Evolutionary conservation across 2,329 filamentous ascomycete genomes (phyloP), one percentile per base, ranked within the genome.

Genomic region (Aspergillus terreus): DNA sequence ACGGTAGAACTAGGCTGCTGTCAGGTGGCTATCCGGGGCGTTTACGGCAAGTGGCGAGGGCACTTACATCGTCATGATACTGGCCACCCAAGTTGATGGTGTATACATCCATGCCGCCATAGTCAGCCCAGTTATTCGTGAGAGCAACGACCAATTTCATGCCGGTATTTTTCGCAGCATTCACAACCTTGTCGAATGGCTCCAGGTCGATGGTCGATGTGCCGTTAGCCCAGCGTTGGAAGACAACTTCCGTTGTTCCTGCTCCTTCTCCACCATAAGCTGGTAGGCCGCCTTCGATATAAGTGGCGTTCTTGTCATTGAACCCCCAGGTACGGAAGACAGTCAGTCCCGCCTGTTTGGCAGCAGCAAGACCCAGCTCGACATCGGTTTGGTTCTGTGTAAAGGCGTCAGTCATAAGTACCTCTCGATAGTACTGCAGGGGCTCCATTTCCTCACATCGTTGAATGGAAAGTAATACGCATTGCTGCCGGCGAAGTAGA

Each of bases 271-370:
- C 45, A 19, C 53, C 53, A 38, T 56, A 56, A 23, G 53, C 44
- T 4, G 53, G 53, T 2, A 53, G 45, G 4, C 53, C 53, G 2
- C 53, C 55, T 2, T 46, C 36, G 4, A 51, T 19, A 15, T 25
- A 35, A 4, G 42, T 51, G 5, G 38, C 38, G 30, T 55, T 57
- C n/a, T 53, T 50, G n/a, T 57, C 55, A 46, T 57, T 57, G 38
- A 57, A 57, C 1, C 55, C 55, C 55, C 53, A 57, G 12, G 53
- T 55, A 17, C 55, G 55, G 46, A 57, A 55, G 25, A 55, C 50
- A 9, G 51, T 53, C 2, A 57, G 41, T 2, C 55, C 55, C 2
- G 53, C 48, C 3, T 45, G 17, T 19, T 56, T 56, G 4, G 50
- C 53, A 1, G 50, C 53, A 1, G 53, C n/a, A 9, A 56, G 47